Evolutionary conservation across 2,329 filamentous ascomycete genomes (phyloP).

Genomic region (Calcarisporium arbuscula): DNA sequence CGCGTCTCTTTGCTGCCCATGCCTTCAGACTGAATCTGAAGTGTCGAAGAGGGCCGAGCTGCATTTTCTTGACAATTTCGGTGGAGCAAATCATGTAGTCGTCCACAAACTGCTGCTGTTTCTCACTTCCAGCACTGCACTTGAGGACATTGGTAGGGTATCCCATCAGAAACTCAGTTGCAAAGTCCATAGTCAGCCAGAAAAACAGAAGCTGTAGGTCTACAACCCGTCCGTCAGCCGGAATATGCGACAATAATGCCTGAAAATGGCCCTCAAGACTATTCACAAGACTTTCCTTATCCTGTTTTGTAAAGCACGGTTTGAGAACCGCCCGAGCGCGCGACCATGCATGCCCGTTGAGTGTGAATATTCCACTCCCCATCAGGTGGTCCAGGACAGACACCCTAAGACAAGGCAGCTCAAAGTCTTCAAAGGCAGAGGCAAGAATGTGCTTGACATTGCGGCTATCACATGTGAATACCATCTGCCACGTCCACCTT

Average conservation of each 20-base stretch:
- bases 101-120: constrained; percentile 28
- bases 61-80: constrained; percentile 24
- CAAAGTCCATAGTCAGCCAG: constrained; percentile 38
- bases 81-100: constrained; percentile 28
- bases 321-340: constrained; percentile 32
- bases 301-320: constrained; percentile 26
- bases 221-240: constrained; percentile 15
- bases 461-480: constrained; percentile 36
- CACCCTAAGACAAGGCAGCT: constrained; percentile 28
- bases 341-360: constrained; percentile 41
- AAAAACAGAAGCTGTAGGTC: constrained; percentile 42
- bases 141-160: constrained; percentile 18
- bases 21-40: constrained; percentile 20
- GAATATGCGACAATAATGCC: constrained; percentile 29
- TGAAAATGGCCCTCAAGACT: constrained; percentile 28
- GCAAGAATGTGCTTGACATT: constrained; percentile 52
- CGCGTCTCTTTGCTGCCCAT: constrained; percentile 21
- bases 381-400: constrained; percentile 32
- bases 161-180: constrained; percentile 43
- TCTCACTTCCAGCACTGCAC: constrained; percentile 10
- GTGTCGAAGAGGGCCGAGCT: constrained; percentile 24
- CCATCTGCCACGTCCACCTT: constrained; percentile 25
- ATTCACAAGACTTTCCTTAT: constrained; percentile 18
- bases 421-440: constrained; percentile 44
- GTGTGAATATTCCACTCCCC: constrained; percentile 41